phyloP scores from a whole-genome alignment of 2,329 filamentous ascomycete genomes.

The Chrysoporthe puriensis region DNA sequence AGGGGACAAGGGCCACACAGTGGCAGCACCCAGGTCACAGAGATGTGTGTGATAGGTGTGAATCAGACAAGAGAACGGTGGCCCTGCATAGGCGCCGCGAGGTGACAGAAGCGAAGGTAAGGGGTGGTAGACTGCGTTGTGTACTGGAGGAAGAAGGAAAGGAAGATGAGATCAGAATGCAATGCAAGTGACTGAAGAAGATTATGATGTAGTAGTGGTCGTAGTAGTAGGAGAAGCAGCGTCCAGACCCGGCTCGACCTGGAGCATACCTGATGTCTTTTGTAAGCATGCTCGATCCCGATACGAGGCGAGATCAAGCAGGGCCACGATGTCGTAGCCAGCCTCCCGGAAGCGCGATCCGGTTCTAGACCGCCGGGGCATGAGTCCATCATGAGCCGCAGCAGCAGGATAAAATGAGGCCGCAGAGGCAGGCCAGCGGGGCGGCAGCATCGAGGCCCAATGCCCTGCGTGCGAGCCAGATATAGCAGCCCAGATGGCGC shows the following conservation, averaged over 20 bases:
- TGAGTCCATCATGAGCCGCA: constrained; percentile 14
- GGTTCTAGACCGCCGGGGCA: constrained; percentile 19
- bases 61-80: constrained; percentile 1
- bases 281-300: constrained; percentile 18
- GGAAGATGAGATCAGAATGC: not conserved
- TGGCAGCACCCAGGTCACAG: not conserved
- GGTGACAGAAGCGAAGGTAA: constrained; percentile 6
- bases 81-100: not conserved
- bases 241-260: not conserved
- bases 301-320: constrained; percentile 20
- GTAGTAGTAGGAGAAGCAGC: too few species aligned
- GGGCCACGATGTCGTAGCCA: constrained; percentile 8
- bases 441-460: constrained; percentile 28
- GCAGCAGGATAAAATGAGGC: constrained; percentile 27
- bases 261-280: constrained; percentile 19
- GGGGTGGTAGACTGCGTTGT: not conserved
- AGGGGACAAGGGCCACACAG: not conserved
- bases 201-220: not conserved
- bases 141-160: constrained; percentile 1
- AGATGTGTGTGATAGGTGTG: not conserved
- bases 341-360: constrained; percentile 13
- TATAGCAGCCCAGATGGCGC: constrained; percentile 14
- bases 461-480: constrained; percentile 22
- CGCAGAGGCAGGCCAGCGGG: constrained; percentile 19
- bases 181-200: not conserved